A percentile compares a stretch with the other conserved stretches of the same genome.
phyloP scores from a whole-genome alignment of 176 grass and related monocot species.

The Oryza meridionalis region DNA sequence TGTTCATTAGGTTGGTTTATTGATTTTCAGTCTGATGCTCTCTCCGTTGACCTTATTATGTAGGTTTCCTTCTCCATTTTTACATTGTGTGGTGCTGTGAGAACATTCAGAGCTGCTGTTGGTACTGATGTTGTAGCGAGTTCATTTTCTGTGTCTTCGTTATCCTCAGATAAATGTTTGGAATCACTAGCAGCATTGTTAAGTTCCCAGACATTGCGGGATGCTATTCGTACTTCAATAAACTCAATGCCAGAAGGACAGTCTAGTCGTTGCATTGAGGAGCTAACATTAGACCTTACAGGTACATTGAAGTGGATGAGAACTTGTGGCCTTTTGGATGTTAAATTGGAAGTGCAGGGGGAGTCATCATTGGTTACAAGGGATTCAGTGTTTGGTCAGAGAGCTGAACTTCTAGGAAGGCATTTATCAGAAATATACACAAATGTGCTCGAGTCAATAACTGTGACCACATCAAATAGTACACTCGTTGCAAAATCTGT shows the following conservation, averaged over 20 bases:
- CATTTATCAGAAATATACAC: conserved; percentile 82
- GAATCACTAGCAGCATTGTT: conserved; percentile 65
- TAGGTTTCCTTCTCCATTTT: conserved; percentile 79
- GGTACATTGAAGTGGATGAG: conserved; percentile 79
- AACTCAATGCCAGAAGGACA: conserved; percentile 89
- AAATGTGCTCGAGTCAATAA: conserved; percentile 71
- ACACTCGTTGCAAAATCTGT: conserved; percentile 74
- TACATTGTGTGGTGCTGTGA: conserved; percentile 73
- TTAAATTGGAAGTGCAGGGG: conserved; percentile 31
- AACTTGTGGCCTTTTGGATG: conserved; percentile 34
- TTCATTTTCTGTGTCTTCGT: conserved; percentile 63
- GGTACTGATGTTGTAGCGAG: conserved; percentile 41
- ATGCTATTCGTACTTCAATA: conserved; percentile 67
- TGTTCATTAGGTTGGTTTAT: conserved; percentile 18
- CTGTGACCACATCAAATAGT: conserved; percentile 74
- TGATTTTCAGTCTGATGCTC: conserved; percentile 37
- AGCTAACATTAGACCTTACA: conserved; percentile 68
- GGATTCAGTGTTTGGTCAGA: conserved; percentile 51
- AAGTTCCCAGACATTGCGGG: conserved; percentile 55
- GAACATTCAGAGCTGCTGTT: conserved; percentile 55
- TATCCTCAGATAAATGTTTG: conserved; percentile 60
- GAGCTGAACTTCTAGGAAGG: conserved; percentile 68
- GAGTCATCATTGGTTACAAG: conserved; percentile 26
- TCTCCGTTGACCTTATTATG: conserved; percentile 39
- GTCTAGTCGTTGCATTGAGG: conserved; percentile 74